phyloP scores from a whole-genome alignment of 352 stramenopile genomes.

The Blastocystis sp. region DNA sequence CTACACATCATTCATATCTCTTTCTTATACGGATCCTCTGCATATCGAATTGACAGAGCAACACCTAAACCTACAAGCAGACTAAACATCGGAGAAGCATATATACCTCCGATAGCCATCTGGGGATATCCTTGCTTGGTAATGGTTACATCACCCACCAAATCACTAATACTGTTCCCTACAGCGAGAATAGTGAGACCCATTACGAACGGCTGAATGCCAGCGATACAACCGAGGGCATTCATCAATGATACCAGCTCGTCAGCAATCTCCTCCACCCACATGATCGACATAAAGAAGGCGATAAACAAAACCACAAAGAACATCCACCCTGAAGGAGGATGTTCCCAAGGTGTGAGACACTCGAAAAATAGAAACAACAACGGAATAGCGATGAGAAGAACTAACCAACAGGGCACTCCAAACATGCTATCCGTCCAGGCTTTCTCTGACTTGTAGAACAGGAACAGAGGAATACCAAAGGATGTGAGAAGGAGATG shows the following conservation, averaged over 20 bases:
- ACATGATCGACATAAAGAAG: constrained; percentile 73
- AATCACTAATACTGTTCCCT: constrained; percentile 78
- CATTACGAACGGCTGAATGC: constrained; percentile 73
- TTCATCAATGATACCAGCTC: constrained; percentile 76
- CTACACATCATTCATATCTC: not conserved
- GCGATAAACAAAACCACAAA: constrained; percentile 26
- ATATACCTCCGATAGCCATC: constrained; percentile 70
- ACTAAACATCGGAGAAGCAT: constrained; percentile 66
- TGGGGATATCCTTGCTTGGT: constrained; percentile 72
- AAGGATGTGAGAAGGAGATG: constrained; percentile 42
- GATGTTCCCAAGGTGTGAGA: not conserved
- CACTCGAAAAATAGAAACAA: constrained; percentile 65
- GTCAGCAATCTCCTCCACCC: constrained; percentile 80
- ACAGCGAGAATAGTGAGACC: constrained; percentile 78
- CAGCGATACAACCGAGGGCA: constrained; percentile 70
- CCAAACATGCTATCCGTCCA: constrained; percentile 21
- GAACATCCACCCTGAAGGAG: not conserved
- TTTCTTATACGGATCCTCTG: not conserved
- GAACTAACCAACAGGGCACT: not conserved
- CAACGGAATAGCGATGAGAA: not conserved
- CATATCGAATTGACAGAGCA: constrained; percentile 51
- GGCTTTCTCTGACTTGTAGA: constrained; percentile 8
- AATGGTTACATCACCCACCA: constrained; percentile 78
- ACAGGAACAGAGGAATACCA: constrained; percentile 48
- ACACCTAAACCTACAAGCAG: constrained; percentile 65